Conservation (phyloP, 352 stramenopile genomes). For the Phytophthora ohioensis region DNA sequence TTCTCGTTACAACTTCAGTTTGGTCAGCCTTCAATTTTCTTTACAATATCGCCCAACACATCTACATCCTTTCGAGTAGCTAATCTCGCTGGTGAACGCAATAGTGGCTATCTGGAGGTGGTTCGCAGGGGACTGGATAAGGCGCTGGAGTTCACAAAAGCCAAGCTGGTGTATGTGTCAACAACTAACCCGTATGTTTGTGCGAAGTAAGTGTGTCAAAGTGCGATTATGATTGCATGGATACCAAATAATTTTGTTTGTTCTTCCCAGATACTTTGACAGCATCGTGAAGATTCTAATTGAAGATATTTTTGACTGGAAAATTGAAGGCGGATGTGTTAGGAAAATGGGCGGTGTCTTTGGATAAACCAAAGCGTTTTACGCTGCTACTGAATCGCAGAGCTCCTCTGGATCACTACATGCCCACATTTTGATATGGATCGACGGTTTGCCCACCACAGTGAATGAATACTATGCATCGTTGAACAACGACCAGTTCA, state of each 20-base stretch:
- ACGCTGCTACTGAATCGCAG: constrained; percentile 6
- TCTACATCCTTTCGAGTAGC: constrained; percentile 2
- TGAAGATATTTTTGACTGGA: not conserved
- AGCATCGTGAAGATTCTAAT: constrained; percentile 2
- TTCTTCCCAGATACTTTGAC: constrained; percentile 11
- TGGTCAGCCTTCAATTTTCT: constrained; percentile 23
- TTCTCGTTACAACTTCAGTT: constrained; percentile 15
- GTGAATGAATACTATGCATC: not conserved
- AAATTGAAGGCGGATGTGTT: not conserved
- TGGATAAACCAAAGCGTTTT: constrained; percentile 8
- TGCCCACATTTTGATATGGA: not conserved
- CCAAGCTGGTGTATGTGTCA: not conserved
- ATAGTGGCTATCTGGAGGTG: not conserved
- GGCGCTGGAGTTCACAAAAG: not conserved
- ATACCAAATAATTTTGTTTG: too few species aligned
- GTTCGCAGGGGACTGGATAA: not conserved
- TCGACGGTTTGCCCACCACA: constrained; percentile 2
- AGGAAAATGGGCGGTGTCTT: not conserved
- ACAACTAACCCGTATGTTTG: constrained; percentile 1
- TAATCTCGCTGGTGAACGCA: constrained; percentile 8
- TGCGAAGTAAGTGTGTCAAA: not conserved
- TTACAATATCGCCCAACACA: constrained; percentile 6
- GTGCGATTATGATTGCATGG: too few species aligned
- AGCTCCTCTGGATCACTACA: constrained; percentile 6
- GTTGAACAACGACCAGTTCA: not conserved